phyloP scores from a whole-genome alignment of 2,329 filamentous ascomycete genomes.

The Aspergillus pseudotamarii region DNA sequence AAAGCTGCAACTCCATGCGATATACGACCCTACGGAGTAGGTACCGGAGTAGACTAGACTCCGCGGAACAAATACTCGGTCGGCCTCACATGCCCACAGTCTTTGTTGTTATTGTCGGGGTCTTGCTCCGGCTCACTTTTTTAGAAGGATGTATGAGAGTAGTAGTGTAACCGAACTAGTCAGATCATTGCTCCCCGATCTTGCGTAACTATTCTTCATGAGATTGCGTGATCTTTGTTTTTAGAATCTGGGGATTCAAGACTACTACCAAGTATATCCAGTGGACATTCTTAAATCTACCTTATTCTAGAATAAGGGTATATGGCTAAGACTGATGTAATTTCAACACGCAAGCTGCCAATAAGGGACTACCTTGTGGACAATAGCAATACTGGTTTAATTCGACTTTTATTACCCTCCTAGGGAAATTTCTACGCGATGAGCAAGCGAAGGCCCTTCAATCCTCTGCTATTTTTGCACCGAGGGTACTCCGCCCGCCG shows the following conservation, averaged over 20 bases:
- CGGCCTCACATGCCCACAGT: slow-evolving; percentile 10
- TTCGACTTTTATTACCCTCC: background rate
- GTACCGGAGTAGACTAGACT: background rate
- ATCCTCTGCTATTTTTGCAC: slow-evolving; percentile 4
- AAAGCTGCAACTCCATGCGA: background rate
- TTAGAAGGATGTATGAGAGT: background rate
- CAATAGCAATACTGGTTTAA: background rate
- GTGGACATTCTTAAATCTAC: background rate
- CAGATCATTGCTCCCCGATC: slow-evolving; percentile 2
- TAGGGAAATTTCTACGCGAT: background rate
- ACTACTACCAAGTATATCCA: no score
- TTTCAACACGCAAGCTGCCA: background rate
- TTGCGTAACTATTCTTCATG: slow-evolving; percentile 1
- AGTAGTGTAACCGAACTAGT: background rate
- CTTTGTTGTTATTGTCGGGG: background rate
- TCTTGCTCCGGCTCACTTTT: background rate
- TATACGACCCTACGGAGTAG: background rate
- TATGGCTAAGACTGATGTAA: background rate
- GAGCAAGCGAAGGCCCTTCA: background rate
- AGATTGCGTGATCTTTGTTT: slow-evolving; percentile 8
- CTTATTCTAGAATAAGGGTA: background rate
- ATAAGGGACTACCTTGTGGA: background rate
- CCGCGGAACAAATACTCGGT: background rate
- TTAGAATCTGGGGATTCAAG: slow-evolving; percentile 2
- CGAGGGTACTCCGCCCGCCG: slow-evolving; percentile 1